Evolutionary conservation across 441 rosid genomes (phyloP).

Genomic region (Populus hybrid): DNA sequence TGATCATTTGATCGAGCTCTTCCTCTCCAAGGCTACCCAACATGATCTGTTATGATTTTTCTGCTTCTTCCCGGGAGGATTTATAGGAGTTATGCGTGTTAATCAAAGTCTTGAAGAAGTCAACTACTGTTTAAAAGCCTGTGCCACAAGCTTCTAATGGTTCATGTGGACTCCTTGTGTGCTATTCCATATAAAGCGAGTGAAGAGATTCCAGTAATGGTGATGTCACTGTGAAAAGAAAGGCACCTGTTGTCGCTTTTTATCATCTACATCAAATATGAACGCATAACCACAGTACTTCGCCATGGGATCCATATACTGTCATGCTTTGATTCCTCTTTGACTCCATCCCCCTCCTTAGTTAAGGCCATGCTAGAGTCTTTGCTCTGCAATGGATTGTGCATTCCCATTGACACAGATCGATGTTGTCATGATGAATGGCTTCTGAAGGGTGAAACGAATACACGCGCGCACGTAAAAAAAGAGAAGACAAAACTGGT

Average conservation of each 20-base stretch:
- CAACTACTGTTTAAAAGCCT: conserved; percentile 8
- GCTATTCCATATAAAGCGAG: not conserved
- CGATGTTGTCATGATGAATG: not conserved
- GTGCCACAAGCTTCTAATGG: not conserved
- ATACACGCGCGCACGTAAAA: not conserved
- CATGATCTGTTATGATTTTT: not conserved
- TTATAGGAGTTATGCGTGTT: not conserved
- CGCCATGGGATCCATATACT: not conserved
- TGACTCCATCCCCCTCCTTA: not conserved
- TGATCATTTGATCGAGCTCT: conserved; percentile 18
- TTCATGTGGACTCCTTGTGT: not conserved
- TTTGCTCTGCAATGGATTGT: not conserved
- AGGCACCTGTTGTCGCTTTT: conserved; percentile 1
- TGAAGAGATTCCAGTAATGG: not conserved
- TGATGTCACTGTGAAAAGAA: not conserved
- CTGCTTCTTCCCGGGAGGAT: conserved; percentile 6
- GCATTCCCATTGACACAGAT: not conserved
- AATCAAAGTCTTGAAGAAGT: not conserved
- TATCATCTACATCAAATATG: not conserved
- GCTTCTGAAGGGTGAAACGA: not conserved
- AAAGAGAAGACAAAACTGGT: no score
- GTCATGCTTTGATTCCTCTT: no score
- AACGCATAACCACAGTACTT: not conserved
- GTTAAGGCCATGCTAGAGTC: not conserved
- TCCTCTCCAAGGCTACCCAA: conserved; percentile 18